Base-by-base conservation (phyloP, 805 yeast species). In the Sungouiella thailandica region DNA sequence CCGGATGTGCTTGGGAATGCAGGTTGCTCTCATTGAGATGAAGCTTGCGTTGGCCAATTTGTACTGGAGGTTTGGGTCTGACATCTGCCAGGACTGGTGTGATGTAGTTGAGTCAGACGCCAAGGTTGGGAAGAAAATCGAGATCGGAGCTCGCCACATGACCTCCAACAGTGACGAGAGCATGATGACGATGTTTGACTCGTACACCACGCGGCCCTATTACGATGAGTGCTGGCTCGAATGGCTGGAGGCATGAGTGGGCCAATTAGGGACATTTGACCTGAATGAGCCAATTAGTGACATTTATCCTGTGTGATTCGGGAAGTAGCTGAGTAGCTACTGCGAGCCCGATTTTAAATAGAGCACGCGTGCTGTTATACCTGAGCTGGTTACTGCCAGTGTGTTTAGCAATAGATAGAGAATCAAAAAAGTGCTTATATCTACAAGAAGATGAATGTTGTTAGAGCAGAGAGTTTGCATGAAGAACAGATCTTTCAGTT, bases 1-100 rank as follows among this genome's bases (percentile, higher is more conserved):
- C 14, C 60, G 87, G 42, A 80, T 80, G 87, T 82, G 90, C 48
- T 59, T 80, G 34, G 89, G 90, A 1, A 71, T 77, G 76, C 68
- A 81, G 49, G 52, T 82, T 25, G 88, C 88, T 0, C 55, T 73
- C 13, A 72, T 74, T 26, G 88, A 80, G 49, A 78, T 81, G 65
- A 81, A 80, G 50, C 47, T 78, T 27, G 68, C 72, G 9, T 48
- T 76, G 18, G 74, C 78, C 7, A 68, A 69, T 37, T 52, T 82
- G 12, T 73, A 78, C 47, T 70, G 74, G 66, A 64, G 72, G 31
- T 76, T 51, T 43, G 34, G 42, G 8, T 65, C 76, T 16, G 38
- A 43, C 10, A 50, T 74, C 7, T 60, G 70, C 31, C 22, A 46
- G 2, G 62, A 65, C 28, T 73, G 79, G 79, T 70, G 77, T 41